Base-by-base conservation (phyloP, 257 asterid genomes). In the Capsicum rhomboideum region DNA sequence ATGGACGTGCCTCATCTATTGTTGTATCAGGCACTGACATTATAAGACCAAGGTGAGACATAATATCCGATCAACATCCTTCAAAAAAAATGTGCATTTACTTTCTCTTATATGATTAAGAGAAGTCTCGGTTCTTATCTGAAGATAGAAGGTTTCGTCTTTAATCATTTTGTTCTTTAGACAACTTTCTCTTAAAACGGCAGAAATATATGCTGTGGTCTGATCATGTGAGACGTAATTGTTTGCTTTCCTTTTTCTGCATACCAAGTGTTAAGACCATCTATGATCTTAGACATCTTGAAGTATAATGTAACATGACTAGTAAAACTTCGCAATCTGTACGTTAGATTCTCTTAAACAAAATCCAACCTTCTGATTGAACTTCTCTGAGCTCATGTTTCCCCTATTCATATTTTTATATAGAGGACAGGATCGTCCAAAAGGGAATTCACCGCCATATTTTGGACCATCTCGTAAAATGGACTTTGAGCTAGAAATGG, bases 401-500 rank as follows among this genome's bases (percentile, higher is more conserved):
- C 83, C 44, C 61, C 52, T 53, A 56, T 3, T 53, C 78, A 52
- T 84, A 50, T 71, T 78, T 87, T 83, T 86, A 26, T 88, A 40
- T 89, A 94, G 98, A 90, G 99, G 98, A 74, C 99, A 96, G 90
- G 95, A 90, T 78, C 93, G 89, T 74, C 99, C 98, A 46, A 50
- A 89, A 78, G 93, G 84, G 26, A 87, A 71, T 37, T 90, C 96
- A 64, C 90, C 71, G 31, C 99, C 99, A 9, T 94, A 91, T 86
- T 96, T 96, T 87, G 99, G 99, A 84, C 98, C 99, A 80, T 93
- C 98, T 85, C 92, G 93, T 64, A 96, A 93, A 91, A 87, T 96
- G 94, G 99, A 96, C 90, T 96, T 94, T 81, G 99, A 96, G 90
- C 95, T 96, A 84, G 99, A 96, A 92, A 96, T 96, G 99, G 99